phyloP scores from a whole-genome alignment of 176 grass and related monocot species.

The Eragrostis nindensis region DNA sequence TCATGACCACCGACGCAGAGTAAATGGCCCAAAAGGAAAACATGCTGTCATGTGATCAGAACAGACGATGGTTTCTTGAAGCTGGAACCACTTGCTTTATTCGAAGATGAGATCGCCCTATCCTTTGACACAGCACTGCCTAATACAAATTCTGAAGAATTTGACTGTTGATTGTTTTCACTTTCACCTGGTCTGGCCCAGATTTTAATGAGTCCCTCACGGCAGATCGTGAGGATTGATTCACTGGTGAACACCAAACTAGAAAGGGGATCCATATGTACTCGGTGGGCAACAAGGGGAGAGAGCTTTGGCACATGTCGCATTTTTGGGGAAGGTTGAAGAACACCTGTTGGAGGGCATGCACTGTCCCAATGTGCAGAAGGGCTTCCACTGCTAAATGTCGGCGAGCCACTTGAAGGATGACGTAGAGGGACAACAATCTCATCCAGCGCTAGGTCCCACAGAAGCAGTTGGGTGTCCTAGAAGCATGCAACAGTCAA shows the following conservation, averaged over 20 bases:
- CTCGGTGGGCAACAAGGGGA: constrained; percentile 80
- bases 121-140: constrained; percentile 54
- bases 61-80: constrained; percentile 71
- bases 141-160: constrained; percentile 60
- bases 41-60: constrained; percentile 56
- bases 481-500: constrained; percentile 28
- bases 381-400: constrained; percentile 73
- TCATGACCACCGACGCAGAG: too few relatives aligned
- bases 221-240: constrained; percentile 75
- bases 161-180: constrained; percentile 54
- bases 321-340: constrained; percentile 87
- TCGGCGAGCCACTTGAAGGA: constrained; percentile 75
- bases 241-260: constrained; percentile 80
- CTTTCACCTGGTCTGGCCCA: constrained; percentile 65
- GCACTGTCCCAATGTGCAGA: constrained; percentile 84
- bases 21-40: constrained; percentile 47
- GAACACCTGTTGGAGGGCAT: constrained; percentile 63
- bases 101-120: constrained; percentile 37
- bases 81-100: constrained; percentile 60
- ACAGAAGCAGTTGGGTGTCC: constrained; percentile 89
- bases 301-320: constrained; percentile 86
- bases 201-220: constrained; percentile 87
- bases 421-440: constrained; percentile 84
- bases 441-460: constrained; percentile 92
- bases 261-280: constrained; percentile 72